A percentile compares a stretch with the other conserved stretches of the same genome.
Conservation (phyloP, 2,329 filamentous ascomycete genomes). For the Onygenales sp. region DNA sequence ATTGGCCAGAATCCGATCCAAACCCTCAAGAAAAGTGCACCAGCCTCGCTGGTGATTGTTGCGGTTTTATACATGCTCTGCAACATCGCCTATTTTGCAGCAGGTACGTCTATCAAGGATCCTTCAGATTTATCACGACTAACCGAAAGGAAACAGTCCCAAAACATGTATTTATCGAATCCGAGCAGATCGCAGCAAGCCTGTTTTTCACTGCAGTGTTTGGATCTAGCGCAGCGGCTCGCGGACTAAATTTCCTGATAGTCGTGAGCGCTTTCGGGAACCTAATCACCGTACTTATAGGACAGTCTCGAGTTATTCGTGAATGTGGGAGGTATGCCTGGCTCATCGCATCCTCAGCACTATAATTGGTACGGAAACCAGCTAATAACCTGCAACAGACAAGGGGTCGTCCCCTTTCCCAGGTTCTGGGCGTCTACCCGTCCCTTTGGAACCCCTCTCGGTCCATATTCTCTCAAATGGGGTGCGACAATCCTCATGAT, state of each 20-base stretch:
- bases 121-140: background rate
- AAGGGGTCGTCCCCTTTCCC: conserved; percentile 53
- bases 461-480: conserved; percentile 52
- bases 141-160: conserved; percentile 31
- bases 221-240: conserved; percentile 39
- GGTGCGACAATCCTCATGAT: conserved; percentile 51
- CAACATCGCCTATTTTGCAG: conserved; percentile 52
- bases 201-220: conserved; percentile 54
- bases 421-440: conserved; percentile 53
- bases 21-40: conserved; percentile 43
- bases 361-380: background rate
- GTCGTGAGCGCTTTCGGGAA: conserved; percentile 52
- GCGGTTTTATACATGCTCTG: conserved; percentile 48
- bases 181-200: conserved; percentile 46
- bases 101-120: background rate
- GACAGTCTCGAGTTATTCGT: conserved; percentile 47
- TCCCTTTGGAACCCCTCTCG: conserved; percentile 55
- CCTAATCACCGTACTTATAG: conserved; percentile 47
- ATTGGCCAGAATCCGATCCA: conserved; percentile 40
- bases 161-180: conserved; percentile 44
- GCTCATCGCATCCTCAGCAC: background rate
- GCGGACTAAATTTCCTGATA: conserved; percentile 49
- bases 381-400: conserved; percentile 24
- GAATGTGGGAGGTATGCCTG: conserved; percentile 45
- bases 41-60: conserved; percentile 43